Evolutionary conservation across 2,329 filamentous ascomycete genomes (phyloP).

Genomic region (Xylogone sp.): DNA sequence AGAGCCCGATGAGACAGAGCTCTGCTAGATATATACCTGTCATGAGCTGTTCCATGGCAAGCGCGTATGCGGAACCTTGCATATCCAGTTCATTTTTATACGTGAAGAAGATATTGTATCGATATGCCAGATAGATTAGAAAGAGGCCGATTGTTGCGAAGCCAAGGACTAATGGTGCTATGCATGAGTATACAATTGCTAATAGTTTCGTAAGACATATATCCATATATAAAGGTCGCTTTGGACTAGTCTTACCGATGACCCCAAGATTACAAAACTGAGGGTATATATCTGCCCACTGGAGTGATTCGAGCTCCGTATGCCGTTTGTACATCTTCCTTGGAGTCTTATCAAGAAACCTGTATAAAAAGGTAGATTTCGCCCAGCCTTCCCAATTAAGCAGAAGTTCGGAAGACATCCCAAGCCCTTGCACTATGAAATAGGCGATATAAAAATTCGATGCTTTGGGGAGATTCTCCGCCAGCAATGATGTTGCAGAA

Average conservation of each 20-base stretch:
- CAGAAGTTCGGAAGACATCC: constrained; percentile 69
- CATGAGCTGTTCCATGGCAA: constrained; percentile 80
- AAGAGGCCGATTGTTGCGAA: constrained; percentile 77
- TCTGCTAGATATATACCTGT: constrained; percentile 80
- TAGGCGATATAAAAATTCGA: constrained; percentile 96
- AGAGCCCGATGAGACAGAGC: constrained; percentile 79
- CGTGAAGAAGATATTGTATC: constrained; percentile 87
- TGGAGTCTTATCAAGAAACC: constrained; percentile 71
- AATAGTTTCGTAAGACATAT: no score
- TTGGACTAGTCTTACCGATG: constrained; percentile 63
- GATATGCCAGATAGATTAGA: constrained; percentile 80
- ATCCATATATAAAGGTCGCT: no score
- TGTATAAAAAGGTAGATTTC: constrained; percentile 69
- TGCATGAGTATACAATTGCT: constrained; percentile 82
- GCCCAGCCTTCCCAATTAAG: constrained; percentile 71
- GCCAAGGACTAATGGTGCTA: constrained; percentile 78
- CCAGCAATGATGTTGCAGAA: constrained; percentile 60
- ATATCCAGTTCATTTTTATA: constrained; percentile 79
- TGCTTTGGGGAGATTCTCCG: constrained; percentile 72
- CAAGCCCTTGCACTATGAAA: constrained; percentile 86
- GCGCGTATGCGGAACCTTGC: constrained; percentile 79
- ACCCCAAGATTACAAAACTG: constrained; percentile 76
- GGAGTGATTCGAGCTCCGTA: constrained; percentile 68
- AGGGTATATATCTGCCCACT: constrained; percentile 81
- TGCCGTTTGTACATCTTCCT: constrained; percentile 76